Percentiles rank a stretch among this genome's conserved stretches.
Conservation (phyloP, 2,329 filamentous ascomycete species). For the Fusarium graminum region DNA sequence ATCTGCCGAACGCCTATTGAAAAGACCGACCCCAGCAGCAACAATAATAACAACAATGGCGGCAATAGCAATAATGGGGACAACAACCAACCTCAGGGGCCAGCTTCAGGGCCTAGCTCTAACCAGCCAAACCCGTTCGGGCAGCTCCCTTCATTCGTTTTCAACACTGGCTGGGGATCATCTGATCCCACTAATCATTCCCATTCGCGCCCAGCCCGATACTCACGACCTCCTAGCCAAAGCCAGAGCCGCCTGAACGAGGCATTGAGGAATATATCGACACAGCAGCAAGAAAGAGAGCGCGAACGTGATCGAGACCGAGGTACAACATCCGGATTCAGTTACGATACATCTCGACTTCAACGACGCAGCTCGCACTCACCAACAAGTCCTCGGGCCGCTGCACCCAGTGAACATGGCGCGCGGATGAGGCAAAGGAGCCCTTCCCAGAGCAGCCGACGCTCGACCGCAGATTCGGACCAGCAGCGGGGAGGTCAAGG, state of each 20-base stretch:
- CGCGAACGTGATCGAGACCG: slow-evolving; percentile 45
- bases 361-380: slow-evolving; percentile 57
- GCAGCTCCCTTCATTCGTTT: slow-evolving; percentile 7
- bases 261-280: slow-evolving; percentile 50
- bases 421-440: slow-evolving; percentile 56
- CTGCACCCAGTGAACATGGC: slow-evolving; percentile 49
- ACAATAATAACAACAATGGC: slow-evolving; percentile 28
- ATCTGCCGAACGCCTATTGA: slow-evolving; percentile 76
- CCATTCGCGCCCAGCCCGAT: slow-evolving; percentile 35
- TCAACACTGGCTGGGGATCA: slow-evolving; percentile 9
- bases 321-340: slow-evolving; percentile 46
- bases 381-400: slow-evolving; percentile 53
- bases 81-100: slow-evolving; percentile 29
- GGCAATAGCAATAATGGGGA: slow-evolving; percentile 12
- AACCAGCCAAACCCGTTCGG: slow-evolving; percentile 25
- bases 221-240: slow-evolving; percentile 47
- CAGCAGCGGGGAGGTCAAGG: slow-evolving; percentile 53
- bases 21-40: slow-evolving; percentile 47
- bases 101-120: slow-evolving; percentile 26
- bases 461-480: slow-evolving; percentile 48
- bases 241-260: slow-evolving; percentile 51
- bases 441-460: slow-evolving; percentile 55
- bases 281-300: slow-evolving; percentile 47
- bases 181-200: slow-evolving; percentile 3
- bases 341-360: slow-evolving; percentile 53